Base-by-base conservation (phyloP, 495 filamentous ascomycete genomes). In the Penicillium alfredii region DNA sequence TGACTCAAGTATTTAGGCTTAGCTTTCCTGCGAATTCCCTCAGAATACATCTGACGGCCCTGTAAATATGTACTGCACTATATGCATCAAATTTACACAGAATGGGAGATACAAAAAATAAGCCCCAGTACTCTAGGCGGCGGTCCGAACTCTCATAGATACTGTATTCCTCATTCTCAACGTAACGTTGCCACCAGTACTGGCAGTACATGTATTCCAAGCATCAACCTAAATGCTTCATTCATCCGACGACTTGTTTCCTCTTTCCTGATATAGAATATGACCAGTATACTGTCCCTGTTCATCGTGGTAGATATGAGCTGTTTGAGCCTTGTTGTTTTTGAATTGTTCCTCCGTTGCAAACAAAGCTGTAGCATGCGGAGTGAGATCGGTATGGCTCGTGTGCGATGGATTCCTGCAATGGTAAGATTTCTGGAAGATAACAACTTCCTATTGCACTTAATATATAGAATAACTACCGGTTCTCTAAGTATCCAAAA, bases 301-400 rank as follows among this genome's bases (percentile, higher is more conserved):
- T 44, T 44, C 41, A 33, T 44, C 33, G 25, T 44, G 41, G 23
- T 44, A 44, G 34, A 44, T 37, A 44, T 44, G 41, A 10, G 24
- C 41, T 18, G 41, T 24, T 23, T 44, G 42, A 30, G 26, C 42
- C 17, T 45, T 45, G 9, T 45, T 45, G 30, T 45, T 39, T 25
- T 45, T 39, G 42, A 29, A 45, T 33, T 45, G 42, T 26, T 45
- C 42, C 25, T 45, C 42, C 17, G 42, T 45, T 45, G 42, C 42
- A 15, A 45, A 39, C 19, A 45, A 30, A 6, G 31, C 42, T 45
- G 42, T 45, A 11, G 42, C 42, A 19, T 45, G 35, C 14, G 42
- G 22, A 14, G n/a, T 45, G 35, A 29, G 29, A 22, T 45, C 42
- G 35, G 42, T 45, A 34, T 45, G 42, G 29, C 42, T 45, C 35